These are phyloP conservation scores for Apiosordaria backusii DNA, from an alignment of 495 filamentous ascomycete species.

Conservation along the genomic window DNA sequence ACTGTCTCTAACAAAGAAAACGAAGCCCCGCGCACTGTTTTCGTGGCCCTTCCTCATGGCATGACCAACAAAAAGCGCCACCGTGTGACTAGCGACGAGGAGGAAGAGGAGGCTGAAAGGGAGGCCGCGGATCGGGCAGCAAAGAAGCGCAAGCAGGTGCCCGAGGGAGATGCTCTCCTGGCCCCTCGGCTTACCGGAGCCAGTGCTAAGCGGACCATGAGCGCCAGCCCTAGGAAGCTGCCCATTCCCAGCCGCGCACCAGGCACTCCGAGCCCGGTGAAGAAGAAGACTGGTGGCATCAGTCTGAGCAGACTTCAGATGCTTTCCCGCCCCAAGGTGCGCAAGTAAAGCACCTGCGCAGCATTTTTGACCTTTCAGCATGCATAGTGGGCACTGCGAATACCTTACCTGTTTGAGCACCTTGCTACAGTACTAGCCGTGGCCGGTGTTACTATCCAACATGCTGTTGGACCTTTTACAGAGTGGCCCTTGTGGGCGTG, in stretches of 20 bases:
- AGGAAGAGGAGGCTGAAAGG: constrained; percentile 44
- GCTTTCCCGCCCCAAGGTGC: constrained; percentile 51
- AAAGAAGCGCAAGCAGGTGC: constrained; percentile 47
- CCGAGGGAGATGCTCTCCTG: constrained; percentile 45
- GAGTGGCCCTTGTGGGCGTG: neutral
- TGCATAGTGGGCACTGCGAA: neutral
- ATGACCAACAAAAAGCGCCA: constrained; percentile 72
- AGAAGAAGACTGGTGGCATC: constrained; percentile 44
- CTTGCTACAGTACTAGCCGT: too few relatives aligned
- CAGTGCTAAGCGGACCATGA: constrained; percentile 22
- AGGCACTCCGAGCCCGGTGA: constrained; percentile 41
- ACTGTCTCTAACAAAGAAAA: constrained; percentile 48
- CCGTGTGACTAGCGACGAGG: constrained; percentile 50
- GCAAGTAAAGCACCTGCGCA: constrained; percentile 32
- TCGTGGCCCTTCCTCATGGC: constrained; percentile 56
- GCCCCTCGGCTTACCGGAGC: constrained; percentile 35
- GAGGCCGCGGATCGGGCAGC: constrained; percentile 38
- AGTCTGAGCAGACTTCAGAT: constrained; percentile 51
- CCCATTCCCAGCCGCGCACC: constrained; percentile 7
- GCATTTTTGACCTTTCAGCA: neutral
- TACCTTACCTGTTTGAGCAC: too few relatives aligned
- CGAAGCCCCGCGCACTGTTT: constrained; percentile 31
- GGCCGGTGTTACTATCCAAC: neutral
- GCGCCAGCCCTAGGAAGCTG: constrained; percentile 20
- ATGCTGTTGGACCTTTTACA: neutral